These are phyloP conservation scores for Leishmania amazonensis DNA, from an alignment of 208 protist species.

Conservation along the genomic window DNA sequence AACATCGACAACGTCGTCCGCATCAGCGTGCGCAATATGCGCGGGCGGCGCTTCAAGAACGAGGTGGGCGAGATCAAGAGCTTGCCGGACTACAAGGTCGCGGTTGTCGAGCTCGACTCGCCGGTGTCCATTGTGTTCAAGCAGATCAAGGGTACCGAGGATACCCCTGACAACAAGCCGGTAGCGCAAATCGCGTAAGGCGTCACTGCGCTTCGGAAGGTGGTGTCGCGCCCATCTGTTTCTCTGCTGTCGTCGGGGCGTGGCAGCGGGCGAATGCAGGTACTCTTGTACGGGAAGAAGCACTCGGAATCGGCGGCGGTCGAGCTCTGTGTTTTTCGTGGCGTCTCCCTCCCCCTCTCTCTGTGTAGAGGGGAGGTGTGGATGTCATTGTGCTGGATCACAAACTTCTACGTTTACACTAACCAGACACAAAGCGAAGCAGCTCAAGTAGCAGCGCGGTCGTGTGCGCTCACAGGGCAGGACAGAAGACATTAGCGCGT, in stretches of 20 bases:
- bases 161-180: conserved; percentile 83
- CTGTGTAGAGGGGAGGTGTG: too few relatives aligned
- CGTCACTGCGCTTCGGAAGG: background rate
- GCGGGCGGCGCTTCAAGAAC: conserved; percentile 83
- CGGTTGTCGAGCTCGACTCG: conserved; percentile 79
- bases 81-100: conserved; percentile 81
- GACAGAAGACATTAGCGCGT: background rate
- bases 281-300: background rate
- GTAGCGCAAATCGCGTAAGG: conserved; percentile 56
- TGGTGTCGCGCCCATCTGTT: background rate
- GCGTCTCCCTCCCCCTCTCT: too few relatives aligned
- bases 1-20: conserved; percentile 81
- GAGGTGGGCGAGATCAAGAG: conserved; percentile 85
- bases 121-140: conserved; percentile 86
- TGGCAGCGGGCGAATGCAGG: background rate
- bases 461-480: background rate
- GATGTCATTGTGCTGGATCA: background rate
- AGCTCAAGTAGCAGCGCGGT: background rate
- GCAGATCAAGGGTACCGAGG: conserved; percentile 89
- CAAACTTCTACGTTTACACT: background rate
- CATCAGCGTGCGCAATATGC: conserved; percentile 70
- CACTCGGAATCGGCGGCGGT: background rate
- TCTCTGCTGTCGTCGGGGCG: background rate
- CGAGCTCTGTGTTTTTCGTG: background rate
- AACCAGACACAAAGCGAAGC: background rate